phyloP scores from a whole-genome alignment of 2,329 filamentous ascomycete species.

The Cryphonectria radicalis region DNA sequence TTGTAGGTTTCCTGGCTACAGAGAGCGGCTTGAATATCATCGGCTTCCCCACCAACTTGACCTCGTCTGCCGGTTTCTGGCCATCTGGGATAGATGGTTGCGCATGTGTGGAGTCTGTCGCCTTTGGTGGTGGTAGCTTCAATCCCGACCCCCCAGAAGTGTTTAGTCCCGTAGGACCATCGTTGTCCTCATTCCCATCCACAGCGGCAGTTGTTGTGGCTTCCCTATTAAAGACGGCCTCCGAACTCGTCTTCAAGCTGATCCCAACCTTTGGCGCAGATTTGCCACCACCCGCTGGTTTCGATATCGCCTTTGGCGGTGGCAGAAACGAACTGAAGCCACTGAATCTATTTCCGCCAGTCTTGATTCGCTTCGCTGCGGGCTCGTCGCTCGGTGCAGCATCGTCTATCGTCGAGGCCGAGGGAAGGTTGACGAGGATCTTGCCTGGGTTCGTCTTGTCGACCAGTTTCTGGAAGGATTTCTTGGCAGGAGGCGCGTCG shows the following conservation, averaged over 20 bases:
- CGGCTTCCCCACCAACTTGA: conserved; percentile 75
- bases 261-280: conserved; percentile 58
- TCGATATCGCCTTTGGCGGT: conserved; percentile 67
- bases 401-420: conserved; percentile 46
- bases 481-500: conserved; percentile 39
- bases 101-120: conserved; percentile 32
- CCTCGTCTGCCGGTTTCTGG: conserved; percentile 63
- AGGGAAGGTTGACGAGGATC: conserved; percentile 79
- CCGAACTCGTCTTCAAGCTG: conserved; percentile 80
- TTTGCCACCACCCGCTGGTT: conserved; percentile 35
- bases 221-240: conserved; percentile 78
- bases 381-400: conserved; percentile 54
- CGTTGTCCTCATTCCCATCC: conserved; percentile 33
- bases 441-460: conserved; percentile 81
- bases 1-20: conserved; percentile 74
- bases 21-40: conserved; percentile 90
- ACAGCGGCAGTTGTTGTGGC: not conserved
- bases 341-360: conserved; percentile 67
- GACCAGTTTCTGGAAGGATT: conserved; percentile 78
- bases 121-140: conserved; percentile 48
- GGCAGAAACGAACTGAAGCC: conserved; percentile 88
- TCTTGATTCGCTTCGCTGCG: conserved; percentile 73
- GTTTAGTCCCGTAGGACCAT: conserved; percentile 27
- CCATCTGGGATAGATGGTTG: conserved; percentile 58
- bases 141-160: conserved; percentile 33